Evolutionary conservation across 2,329 filamentous ascomycete species (phyloP).

Genomic region (Myrmaecium sp.): DNA sequence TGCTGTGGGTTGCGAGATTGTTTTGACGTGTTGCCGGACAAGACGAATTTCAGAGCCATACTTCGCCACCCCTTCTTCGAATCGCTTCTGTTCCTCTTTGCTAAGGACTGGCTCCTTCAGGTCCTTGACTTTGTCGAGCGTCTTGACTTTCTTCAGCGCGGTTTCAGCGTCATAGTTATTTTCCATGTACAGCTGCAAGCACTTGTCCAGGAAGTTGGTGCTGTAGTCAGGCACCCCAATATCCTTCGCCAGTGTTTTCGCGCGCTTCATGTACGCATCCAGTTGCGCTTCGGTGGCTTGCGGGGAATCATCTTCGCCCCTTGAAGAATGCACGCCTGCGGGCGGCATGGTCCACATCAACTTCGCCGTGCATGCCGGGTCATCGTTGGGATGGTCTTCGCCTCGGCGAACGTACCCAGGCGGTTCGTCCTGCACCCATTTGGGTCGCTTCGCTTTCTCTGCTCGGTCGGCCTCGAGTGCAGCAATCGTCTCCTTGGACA

Average conservation of each 20-base stretch:
- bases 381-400: slow-evolving; percentile 56
- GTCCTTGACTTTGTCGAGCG: slow-evolving; percentile 47
- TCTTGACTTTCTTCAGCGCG: slow-evolving; percentile 53
- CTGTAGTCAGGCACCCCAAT: slow-evolving; percentile 58
- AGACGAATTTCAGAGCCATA: slow-evolving; percentile 79
- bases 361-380: slow-evolving; percentile 58
- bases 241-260: slow-evolving; percentile 43
- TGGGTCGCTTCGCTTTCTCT: slow-evolving; percentile 65
- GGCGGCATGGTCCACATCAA: slow-evolving; percentile 63
- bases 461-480: slow-evolving; percentile 68
- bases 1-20: slow-evolving; percentile 59
- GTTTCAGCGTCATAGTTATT: slow-evolving; percentile 54
- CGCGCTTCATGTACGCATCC: slow-evolving; percentile 58
- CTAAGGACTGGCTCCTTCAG: slow-evolving; percentile 75
- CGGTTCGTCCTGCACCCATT: slow-evolving; percentile 88
- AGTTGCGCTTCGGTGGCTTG: slow-evolving; percentile 41
- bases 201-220: slow-evolving; percentile 79
- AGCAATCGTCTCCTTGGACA: slow-evolving; percentile 63
- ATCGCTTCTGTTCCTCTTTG: slow-evolving; percentile 66
- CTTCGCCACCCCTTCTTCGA: slow-evolving; percentile 79
- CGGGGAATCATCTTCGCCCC: slow-evolving; percentile 27
- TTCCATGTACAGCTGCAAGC: slow-evolving; percentile 54
- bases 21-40: slow-evolving; percentile 74
- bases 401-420: slow-evolving; percentile 71
- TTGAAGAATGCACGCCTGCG: slow-evolving; percentile 26